Conservation (phyloP, 108 stramenopile species). For the Mediolabrus comicus region DNA sequence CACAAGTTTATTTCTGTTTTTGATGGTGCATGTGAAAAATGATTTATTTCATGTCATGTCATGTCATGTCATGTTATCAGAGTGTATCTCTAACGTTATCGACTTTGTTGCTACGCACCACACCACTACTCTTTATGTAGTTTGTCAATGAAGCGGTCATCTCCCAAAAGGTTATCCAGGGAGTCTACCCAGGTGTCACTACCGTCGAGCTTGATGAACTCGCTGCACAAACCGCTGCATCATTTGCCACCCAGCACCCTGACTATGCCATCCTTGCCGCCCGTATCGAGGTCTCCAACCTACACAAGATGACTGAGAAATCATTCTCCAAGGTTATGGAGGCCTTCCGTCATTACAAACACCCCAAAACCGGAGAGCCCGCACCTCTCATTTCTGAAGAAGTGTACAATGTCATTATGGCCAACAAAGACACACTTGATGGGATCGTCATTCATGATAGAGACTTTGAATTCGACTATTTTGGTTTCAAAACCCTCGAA, state of each 20-base stretch:
- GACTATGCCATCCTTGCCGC: slow-evolving; percentile 98
- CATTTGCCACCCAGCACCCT: slow-evolving; percentile 97
- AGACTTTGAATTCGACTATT: slow-evolving; percentile 98
- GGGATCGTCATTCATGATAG: slow-evolving; percentile 88
- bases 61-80: not conserved
- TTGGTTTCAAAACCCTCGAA: slow-evolving; percentile 99
- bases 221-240: slow-evolving; percentile 99
- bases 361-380: slow-evolving; percentile 91
- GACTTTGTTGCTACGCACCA: not conserved
- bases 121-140: slow-evolving; percentile 32
- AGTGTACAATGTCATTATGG: slow-evolving; percentile 84
- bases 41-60: too few relatives aligned
- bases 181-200: slow-evolving; percentile 98
- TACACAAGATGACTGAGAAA: slow-evolving; percentile 95
- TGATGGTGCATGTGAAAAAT: slow-evolving; percentile 3
- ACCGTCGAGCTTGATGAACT: slow-evolving; percentile 98
- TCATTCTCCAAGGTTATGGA: slow-evolving; percentile 87
- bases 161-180: slow-evolving; percentile 98
- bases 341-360: slow-evolving; percentile 80
- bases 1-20: not conserved
- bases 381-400: slow-evolving; percentile 86
- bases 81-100: slow-evolving; percentile 30
- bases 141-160: slow-evolving; percentile 90
- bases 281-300: slow-evolving; percentile 95
- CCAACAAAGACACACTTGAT: slow-evolving; percentile 81